A percentile compares a stretch with the other conserved stretches of the same genome.
Evolutionary conservation across 306 rosid genomes (phyloP).

Genomic region (Prinsepia uniflora): DNA sequence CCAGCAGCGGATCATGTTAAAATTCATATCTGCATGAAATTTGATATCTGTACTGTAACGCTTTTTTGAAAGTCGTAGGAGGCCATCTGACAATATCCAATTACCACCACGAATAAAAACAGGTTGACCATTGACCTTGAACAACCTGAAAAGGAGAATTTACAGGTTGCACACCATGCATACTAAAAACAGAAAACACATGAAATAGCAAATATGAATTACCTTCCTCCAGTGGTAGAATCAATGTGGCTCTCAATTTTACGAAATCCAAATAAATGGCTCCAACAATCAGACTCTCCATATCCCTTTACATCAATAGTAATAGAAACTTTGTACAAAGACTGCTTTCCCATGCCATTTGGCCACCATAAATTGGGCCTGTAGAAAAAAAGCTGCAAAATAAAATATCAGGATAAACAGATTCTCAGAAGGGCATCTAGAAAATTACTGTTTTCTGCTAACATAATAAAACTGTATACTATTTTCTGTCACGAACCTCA

Average conservation of each 20-base stretch:
- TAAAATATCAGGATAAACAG: slow-evolving; percentile 14
- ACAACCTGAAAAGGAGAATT: slow-evolving; percentile 50
- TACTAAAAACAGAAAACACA: neutral
- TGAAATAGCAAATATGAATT: neutral
- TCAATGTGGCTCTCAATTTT: slow-evolving; percentile 84
- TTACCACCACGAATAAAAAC: slow-evolving; percentile 89
- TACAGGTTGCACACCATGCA: slow-evolving; percentile 16
- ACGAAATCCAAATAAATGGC: slow-evolving; percentile 82
- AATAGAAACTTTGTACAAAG: slow-evolving; percentile 63
- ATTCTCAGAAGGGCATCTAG: slow-evolving; percentile 9
- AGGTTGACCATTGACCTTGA: slow-evolving; percentile 90
- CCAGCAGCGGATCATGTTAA: slow-evolving; percentile 98
- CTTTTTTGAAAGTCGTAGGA: slow-evolving; percentile 75
- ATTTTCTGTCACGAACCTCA: slow-evolving; percentile 47
- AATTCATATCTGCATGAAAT: slow-evolving; percentile 94
- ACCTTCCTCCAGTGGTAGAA: slow-evolving; percentile 87
- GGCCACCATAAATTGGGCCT: slow-evolving; percentile 99
- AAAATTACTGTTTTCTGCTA: neutral
- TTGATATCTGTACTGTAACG: slow-evolving; percentile 83
- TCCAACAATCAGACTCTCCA: slow-evolving; percentile 91
- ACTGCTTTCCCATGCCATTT: slow-evolving; percentile 95
- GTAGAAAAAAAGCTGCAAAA: slow-evolving; percentile 79
- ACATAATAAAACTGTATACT: neutral
- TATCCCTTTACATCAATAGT: slow-evolving; percentile 65
- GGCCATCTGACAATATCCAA: slow-evolving; percentile 98